Evolutionary conservation across 202 grass and related monocot genomes (phyloP), one percentile per base, ranked within the genome.

Genomic region (Dendrocalamus latiflorus): DNA sequence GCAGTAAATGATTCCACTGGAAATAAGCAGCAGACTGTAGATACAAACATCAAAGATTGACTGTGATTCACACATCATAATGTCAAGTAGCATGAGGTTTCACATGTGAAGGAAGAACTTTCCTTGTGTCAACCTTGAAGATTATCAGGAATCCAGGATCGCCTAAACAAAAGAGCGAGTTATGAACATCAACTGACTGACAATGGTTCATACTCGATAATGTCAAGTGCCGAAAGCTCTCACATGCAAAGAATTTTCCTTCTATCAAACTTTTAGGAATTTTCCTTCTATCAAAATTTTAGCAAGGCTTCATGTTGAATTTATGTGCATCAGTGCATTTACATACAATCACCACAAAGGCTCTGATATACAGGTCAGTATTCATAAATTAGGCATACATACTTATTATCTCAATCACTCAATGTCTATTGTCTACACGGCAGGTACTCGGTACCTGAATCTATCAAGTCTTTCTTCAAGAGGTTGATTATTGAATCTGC

Each of bases 401-500:
- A 70, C 24, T 78, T 57, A 48, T 56, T n/a, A 55, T 55, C 39
- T 5, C 17, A 24, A 78, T 88, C 77, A 64, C 28, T 84, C n/a
- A 81, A 51, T n/a, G n/a, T n/a, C n/a, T n/a, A n/a, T n/a, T 59
- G 89, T 90, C 51, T 65, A 66, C 72, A 78, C 26, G 63, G 49
- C 5, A 34, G 28, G 22, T 7, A 55, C 47, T 17, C 15, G 6
- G 17, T 65, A 68, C 62, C 64, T 69, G 95, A 71, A 72, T 85
- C 63, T 76, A 98, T 87, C 74, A 95, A 86, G 34, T 90, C 83
- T 88, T 89, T 98, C 21, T 89, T 72, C 21, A 77, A 76, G 65
- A 98, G 90, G 88, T 98, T 98, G 75, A 90, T 87, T 9, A 95
- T 89, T 0, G 95, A 95, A 78, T 98, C 93, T 3, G 93, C 89